These are phyloP conservation scores for Penstemon davidsonii DNA, from an alignment of 257 asterid species.

Conservation along the genomic window DNA sequence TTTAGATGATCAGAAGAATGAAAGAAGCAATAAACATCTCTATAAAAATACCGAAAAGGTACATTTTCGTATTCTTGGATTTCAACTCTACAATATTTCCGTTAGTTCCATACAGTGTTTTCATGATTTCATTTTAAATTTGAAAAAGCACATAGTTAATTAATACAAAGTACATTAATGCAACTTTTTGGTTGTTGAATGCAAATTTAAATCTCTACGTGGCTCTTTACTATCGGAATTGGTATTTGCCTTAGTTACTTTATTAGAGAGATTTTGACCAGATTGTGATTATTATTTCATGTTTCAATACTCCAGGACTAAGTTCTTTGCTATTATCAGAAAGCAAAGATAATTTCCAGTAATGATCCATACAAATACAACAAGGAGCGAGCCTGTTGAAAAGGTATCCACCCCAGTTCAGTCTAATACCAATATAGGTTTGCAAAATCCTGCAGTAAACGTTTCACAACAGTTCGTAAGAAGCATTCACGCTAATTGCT, in stretches of 20 bases:
- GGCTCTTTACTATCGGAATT: neutral
- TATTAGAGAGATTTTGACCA: conserved; percentile 4
- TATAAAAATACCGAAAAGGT: conserved; percentile 53
- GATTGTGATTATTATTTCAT: conserved; percentile 8
- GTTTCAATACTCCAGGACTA: conserved; percentile 34
- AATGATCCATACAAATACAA: conserved; percentile 7
- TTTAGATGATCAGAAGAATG: conserved; percentile 37
- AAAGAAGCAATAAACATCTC: conserved; percentile 35
- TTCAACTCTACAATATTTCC: conserved; percentile 18
- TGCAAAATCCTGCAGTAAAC: neutral
- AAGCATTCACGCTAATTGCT: conserved; percentile 1
- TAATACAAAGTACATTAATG: conserved; percentile 7
- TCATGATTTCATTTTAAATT: neutral
- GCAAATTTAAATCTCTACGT: neutral
- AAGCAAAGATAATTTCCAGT: conserved; percentile 4
- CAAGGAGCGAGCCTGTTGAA: conserved; percentile 9
- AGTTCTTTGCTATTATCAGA: conserved; percentile 21
- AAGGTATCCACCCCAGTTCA: conserved; percentile 1
- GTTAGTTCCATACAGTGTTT: conserved; percentile 9
- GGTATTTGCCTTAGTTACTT: neutral
- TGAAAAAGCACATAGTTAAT: conserved; percentile 1
- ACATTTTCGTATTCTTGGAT: conserved; percentile 23
- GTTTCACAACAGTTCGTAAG: conserved; percentile 17
- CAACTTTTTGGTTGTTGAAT: too few relatives aligned
- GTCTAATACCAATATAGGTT: neutral